Evolutionary conservation across 768 basidiomycete genomes (phyloP), one percentile per base, ranked within the genome.

Genomic region (Lactifluus subvellereus): DNA sequence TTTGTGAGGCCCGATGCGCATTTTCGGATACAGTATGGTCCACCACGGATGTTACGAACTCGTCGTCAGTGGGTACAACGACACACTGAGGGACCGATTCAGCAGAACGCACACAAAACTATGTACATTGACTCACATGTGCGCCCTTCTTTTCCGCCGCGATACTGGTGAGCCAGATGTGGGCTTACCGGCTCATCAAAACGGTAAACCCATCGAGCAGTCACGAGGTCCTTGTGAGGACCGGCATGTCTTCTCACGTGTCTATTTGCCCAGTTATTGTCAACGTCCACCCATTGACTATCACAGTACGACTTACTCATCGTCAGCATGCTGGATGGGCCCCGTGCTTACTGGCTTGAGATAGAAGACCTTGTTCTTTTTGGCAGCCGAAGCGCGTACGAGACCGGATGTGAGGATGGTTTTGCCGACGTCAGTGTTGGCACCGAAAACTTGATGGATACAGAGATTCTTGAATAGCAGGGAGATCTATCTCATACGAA

Each of bases 351-450:
- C 85, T 0, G 96, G 96, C 71, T 98, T 98, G 59, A 91, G 76
- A 66, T 91, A 91, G 68, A 83, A 84, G 0, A 85, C 85, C 40
- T 75, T 70, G 3, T 77, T 77, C 30, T 78, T 76, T 58, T 72
- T 76, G 2, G 80, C 72, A 0, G 86, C 86, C n/a, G 91, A 90
- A 0, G 91, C 87, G 40, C 90, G 81, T 49, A 87, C 83, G 40
- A 98, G 84, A 1, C 91, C 92, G 2, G 94, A 84, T 1, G 92
- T 89, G 58, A 98, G 77, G 61, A 98, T 81, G 0, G 95, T 97
- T 76, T 98, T 98, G 32, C 96, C 96, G 54, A 98, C 94, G 73
- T 94, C 87, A 2, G 96, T 98, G 74, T 96, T 97, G 1, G 95
- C 94, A 37, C 96, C 96, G 70, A 97, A 96, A 62, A 98, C 78